Evolutionary conservation across 164 flowering plant genomes (phyloP), one percentile per base, ranked within the genome.

Genomic region (Piper betle): DNA sequence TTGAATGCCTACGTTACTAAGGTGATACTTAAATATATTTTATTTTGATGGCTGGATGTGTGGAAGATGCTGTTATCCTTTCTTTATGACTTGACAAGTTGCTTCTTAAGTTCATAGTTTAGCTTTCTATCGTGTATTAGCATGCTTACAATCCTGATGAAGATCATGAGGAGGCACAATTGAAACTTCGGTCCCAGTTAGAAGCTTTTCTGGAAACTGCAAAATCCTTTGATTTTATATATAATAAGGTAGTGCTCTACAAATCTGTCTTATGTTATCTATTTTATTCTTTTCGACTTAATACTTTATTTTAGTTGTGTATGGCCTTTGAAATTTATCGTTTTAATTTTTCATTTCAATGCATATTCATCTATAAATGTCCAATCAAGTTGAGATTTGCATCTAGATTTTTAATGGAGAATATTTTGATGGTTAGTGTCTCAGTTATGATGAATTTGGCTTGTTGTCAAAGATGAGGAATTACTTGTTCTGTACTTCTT

Each of bases 121-220:
- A 15, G 50, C 12, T 43, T 7, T 43, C 50, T 43, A 15, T 43
- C 12, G 50, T 56, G n/a, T 56, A 5, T 65, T 61, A 93, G 98
- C 79, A 90, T 79, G 80, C 86, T 53, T 93, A 90, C 77, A 90
- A 87, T 68, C 98, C 97, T 42, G 92, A 93, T 72, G 98, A 93
- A 78, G 97, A 87, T 56, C 87, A 87, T 63, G 62, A 74, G 7
- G 96, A 90, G 64, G 86, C 79, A 48, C 96, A 93, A 71, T 68
- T 81, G 50, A 75, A 79, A 74, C 71, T 93, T 55, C 83, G 91
- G 55, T 78, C 65, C 20, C 87, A 86, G 78, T 67, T 93, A 73
- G 90, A 93, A 69, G 83, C 94, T 62, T 93, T 93, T 74, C 77
- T 93, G 53, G 92, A 93, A 77, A 93, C 98, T 65, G 98, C 97